Conservation (phyloP, 2,329 filamentous ascomycete species). For the Ilyonectria destructans region DNA sequence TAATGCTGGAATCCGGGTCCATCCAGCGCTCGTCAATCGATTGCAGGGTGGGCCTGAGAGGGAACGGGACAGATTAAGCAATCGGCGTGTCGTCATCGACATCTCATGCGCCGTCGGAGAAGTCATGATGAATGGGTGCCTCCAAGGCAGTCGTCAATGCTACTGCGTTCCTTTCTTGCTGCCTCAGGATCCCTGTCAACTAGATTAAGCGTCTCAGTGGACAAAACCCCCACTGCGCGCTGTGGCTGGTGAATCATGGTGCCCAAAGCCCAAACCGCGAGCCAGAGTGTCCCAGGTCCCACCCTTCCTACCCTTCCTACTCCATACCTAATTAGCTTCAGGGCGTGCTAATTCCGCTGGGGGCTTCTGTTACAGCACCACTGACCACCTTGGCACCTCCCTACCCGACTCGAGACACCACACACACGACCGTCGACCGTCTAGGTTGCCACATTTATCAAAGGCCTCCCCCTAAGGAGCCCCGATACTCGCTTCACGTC, state of each 20-base stretch:
- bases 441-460: conserved; percentile 48
- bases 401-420: conserved; percentile 38
- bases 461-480: conserved; percentile 28
- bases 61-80: conserved; percentile 4
- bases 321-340: conserved; percentile 34
- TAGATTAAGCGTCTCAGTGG: not conserved
- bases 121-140: conserved; percentile 25
- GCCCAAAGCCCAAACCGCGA: conserved; percentile 10
- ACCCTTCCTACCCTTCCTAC: conserved; percentile 15
- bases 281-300: conserved; percentile 11
- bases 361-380: conserved; percentile 34
- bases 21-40: not conserved
- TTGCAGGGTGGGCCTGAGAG: not conserved
- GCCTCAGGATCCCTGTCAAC: conserved; percentile 26
- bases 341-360: conserved; percentile 42
- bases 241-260: conserved; percentile 29
- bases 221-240: not conserved
- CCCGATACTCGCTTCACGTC: conserved; percentile 1
- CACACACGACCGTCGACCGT: conserved; percentile 32
- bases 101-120: conserved; percentile 8
- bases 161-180: conserved; percentile 9
- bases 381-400: conserved; percentile 51
- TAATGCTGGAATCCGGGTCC: not conserved
- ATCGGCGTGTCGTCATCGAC: conserved; percentile 4
- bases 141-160: conserved; percentile 4